Base-by-base conservation (phyloP, 1,139 yeast species). In the Kodamaea derodonti region DNA sequence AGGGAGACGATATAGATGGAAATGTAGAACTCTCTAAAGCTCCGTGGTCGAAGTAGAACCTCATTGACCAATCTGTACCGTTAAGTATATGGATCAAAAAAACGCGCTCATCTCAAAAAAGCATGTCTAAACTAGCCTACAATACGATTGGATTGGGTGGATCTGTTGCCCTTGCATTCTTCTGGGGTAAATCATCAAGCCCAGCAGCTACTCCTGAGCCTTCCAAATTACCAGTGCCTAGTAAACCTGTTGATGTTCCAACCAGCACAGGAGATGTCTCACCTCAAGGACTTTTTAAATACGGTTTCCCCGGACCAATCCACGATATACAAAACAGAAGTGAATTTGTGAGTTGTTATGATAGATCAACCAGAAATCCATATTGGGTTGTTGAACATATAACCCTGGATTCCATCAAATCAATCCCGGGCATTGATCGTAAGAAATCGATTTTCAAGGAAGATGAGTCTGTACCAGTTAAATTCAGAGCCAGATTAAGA, bases 231-330 rank as follows among this genome's bases (percentile, higher is more conserved):
- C 33, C 34, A 4, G 48, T 48, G 8, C 38, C 34, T 10, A 33
- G 35, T 7, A 36, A 40, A 9, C 38, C 34, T 10, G 33, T 34
- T 7, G 36, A 40, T 12, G 47, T 39, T 7, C 48, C 45, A 9
- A 40, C 53, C 24, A 58, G 56, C 46, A 58, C 70, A 24, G 38
- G 58, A 4, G 32, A 46, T 4, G 71, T 85, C 6, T 71, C 76
- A 40, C 96, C 97, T 0, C 73, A 76, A 25, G 95, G 69, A 10
- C 84, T 84, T 58, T 84, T 83, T 65, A 82, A 80, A 51, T 90
- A 84, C 53, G 98, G 98, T 3, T 86, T 85, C 51, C 97, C 97
- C 0, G 96, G 96, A 1, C 97, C 97, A 0, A 73, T 84, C 28
- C 95, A 87, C 54, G 98, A 92, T 53, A 60, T 92, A 41, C 78